Evolutionary conservation across 345 rosid species (phyloP), one percentile per base, ranked within the genome.

Genomic region (Tarenaya hassleriana): DNA sequence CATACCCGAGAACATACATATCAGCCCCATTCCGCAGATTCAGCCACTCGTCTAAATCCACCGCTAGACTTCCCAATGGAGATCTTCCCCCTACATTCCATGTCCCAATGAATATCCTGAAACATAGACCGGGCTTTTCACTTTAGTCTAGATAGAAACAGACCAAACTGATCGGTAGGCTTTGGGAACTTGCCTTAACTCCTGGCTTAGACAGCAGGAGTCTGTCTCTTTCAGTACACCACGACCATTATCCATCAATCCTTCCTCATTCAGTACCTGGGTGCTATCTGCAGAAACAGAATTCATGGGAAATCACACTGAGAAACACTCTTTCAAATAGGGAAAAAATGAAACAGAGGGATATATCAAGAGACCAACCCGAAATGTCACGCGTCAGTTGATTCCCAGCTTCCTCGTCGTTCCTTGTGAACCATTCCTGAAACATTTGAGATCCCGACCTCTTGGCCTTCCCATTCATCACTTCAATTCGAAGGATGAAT

Each of bases 51-150:
- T 74, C 79, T 67, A 83, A 68, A 66, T 80, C 92, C 34, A 68
- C 81, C 20, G 71, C 81, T 63, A 77, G 71, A 52, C 76, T 77
- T 20, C 84, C 92, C 9, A 53, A 74, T 0, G 92, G 87, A 52
- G 87, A 78, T 64, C 72, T 74, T 63, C 92, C 92, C 4, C 78
- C 92, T 4, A 83, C 92, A 57, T 83, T 83, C 92, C 92, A 83
- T 8, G 84, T 76, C 5, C 92, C 92, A 14, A 83, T 84, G 51
- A 83, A 83, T 21, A 80, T 66, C 57, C 87, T 83, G 69, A 58
- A 63, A 61, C 21, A 45, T 20, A 19, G 34, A 39, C 29, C 15
- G 5, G 21, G 8, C 32, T 45, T 20, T 29, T 14, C 33, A 24
- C 34, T 18, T 11, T 16, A 13, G 20, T 11, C 29, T 47, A 24